A percentile compares a stretch with the other conserved stretches of the same genome.
Evolutionary conservation across 177 flowering plant genomes (phyloP).

Genomic region (Tripterygium wilfordii): DNA sequence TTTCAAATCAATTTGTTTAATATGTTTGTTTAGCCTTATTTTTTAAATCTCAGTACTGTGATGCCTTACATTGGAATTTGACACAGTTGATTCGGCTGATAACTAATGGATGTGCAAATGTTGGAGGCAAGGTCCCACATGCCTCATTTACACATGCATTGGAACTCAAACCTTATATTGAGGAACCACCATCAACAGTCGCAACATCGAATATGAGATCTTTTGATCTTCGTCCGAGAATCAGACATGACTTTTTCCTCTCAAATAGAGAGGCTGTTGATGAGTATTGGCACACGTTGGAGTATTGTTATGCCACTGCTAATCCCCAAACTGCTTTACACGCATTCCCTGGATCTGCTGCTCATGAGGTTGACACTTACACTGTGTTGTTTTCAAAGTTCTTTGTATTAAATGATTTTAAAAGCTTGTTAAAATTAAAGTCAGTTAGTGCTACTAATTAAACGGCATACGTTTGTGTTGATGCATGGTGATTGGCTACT

Average conservation of each 20-base stretch:
- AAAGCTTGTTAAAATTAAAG: too few relatives aligned
- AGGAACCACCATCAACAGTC: slow-evolving; percentile 61
- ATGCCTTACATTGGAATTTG: slow-evolving; percentile 11
- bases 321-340: slow-evolving; percentile 61
- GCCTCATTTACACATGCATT: slow-evolving; percentile 58
- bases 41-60: background rate
- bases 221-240: slow-evolving; percentile 67
- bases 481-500: too few relatives aligned
- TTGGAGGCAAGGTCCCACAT: slow-evolving; percentile 23
- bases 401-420: background rate
- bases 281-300: slow-evolving; percentile 86
- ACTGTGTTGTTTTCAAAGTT: background rate
- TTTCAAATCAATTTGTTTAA: background rate
- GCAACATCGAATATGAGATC: slow-evolving; percentile 28
- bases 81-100: slow-evolving; percentile 70
- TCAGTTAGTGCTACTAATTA: too few relatives aligned
- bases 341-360: slow-evolving; percentile 94
- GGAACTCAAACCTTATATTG: slow-evolving; percentile 93
- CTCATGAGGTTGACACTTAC: slow-evolving; percentile 57
- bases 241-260: slow-evolving; percentile 80
- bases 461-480: too few relatives aligned
- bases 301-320: slow-evolving; percentile 82
- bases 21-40: background rate
- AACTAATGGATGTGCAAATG: slow-evolving; percentile 30
- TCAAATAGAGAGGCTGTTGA: slow-evolving; percentile 66